Conservation (phyloP, 176 grass and related monocot genomes). For the Zoysia japonica region DNA sequence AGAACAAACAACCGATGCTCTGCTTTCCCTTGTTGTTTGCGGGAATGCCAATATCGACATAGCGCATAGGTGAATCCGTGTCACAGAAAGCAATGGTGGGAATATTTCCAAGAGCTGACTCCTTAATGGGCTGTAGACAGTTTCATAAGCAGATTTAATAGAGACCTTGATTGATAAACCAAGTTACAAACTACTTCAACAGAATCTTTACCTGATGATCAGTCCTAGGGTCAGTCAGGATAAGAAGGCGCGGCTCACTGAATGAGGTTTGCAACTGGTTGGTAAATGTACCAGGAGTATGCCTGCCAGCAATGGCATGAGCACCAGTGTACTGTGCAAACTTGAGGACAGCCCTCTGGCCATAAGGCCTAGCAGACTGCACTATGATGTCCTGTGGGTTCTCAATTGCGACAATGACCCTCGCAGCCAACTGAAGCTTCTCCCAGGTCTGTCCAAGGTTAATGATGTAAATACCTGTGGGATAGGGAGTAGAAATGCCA, state of each 20-base stretch:
- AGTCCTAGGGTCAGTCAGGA: slow-evolving; percentile 88
- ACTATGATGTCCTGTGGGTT: slow-evolving; percentile 81
- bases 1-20: slow-evolving; percentile 88
- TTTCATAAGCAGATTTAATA: slow-evolving; percentile 14
- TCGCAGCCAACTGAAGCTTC: slow-evolving; percentile 66
- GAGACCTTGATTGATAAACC: not conserved
- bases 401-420: slow-evolving; percentile 70
- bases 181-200: not conserved
- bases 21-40: slow-evolving; percentile 96
- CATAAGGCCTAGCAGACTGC: slow-evolving; percentile 76
- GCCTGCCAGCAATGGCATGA: slow-evolving; percentile 85
- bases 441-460: slow-evolving; percentile 80
- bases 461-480: slow-evolving; percentile 66
- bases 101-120: slow-evolving; percentile 90
- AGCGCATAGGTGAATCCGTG: slow-evolving; percentile 92
- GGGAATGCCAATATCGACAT: slow-evolving; percentile 91
- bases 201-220: slow-evolving; percentile 66
- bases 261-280: slow-evolving; percentile 91
- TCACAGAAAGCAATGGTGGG: slow-evolving; percentile 92
- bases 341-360: slow-evolving; percentile 73
- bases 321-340: slow-evolving; percentile 88
- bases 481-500: too few species aligned
- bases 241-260: slow-evolving; percentile 89
- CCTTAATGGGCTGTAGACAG: slow-evolving; percentile 75
- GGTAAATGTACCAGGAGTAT: slow-evolving; percentile 94